A percentile compares a stretch with the other conserved stretches of the same genome.
Conservation (phyloP, 2,329 filamentous ascomycete species). For the Fusarium clavum region DNA sequence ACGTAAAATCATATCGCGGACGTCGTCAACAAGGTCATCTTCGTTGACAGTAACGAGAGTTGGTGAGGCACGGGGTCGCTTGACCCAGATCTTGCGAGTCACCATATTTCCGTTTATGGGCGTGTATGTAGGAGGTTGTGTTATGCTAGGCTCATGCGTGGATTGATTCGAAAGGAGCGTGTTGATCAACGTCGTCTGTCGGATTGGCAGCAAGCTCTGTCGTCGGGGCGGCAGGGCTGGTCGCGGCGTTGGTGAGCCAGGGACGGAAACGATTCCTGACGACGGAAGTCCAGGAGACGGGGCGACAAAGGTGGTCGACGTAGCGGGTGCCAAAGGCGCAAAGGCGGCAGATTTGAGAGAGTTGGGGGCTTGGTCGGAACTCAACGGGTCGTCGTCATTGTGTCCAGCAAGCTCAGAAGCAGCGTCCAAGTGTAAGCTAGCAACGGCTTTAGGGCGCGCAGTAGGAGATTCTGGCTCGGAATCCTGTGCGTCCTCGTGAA, state of each 20-base stretch:
- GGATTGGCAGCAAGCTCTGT: slow-evolving; percentile 55
- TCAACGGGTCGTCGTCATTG: slow-evolving; percentile 46
- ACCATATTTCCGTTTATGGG: slow-evolving; percentile 65
- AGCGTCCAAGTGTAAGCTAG: slow-evolving; percentile 37
- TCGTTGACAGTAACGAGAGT: slow-evolving; percentile 88
- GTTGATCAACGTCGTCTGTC: slow-evolving; percentile 50
- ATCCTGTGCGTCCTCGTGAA: slow-evolving; percentile 41
- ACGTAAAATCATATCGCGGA: slow-evolving; percentile 88
- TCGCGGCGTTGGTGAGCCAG: slow-evolving; percentile 33
- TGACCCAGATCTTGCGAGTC: slow-evolving; percentile 93
- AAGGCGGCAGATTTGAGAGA: slow-evolving; percentile 31
- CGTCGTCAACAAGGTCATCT: slow-evolving; percentile 93
- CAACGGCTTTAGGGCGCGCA: slow-evolving; percentile 30
- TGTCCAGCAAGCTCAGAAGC: slow-evolving; percentile 38
- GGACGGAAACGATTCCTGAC: slow-evolving; percentile 20
- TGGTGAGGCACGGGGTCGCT: slow-evolving; percentile 83
- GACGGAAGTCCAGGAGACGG: slow-evolving; percentile 43
- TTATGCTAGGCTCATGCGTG: slow-evolving; percentile 38
- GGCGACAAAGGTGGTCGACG: slow-evolving; percentile 57
- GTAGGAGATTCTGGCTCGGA: slow-evolving; percentile 22
- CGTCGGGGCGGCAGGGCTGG: slow-evolving; percentile 44
- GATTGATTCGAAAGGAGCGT: slow-evolving; percentile 47
- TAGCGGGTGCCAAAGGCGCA: slow-evolving; percentile 23
- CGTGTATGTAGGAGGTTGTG: slow-evolving; percentile 32
- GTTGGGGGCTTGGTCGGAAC: slow-evolving; percentile 43